These are phyloP conservation scores for Leptographium galeiforme DNA, from an alignment of 2,329 filamentous ascomycete species.

Conservation along the genomic window DNA sequence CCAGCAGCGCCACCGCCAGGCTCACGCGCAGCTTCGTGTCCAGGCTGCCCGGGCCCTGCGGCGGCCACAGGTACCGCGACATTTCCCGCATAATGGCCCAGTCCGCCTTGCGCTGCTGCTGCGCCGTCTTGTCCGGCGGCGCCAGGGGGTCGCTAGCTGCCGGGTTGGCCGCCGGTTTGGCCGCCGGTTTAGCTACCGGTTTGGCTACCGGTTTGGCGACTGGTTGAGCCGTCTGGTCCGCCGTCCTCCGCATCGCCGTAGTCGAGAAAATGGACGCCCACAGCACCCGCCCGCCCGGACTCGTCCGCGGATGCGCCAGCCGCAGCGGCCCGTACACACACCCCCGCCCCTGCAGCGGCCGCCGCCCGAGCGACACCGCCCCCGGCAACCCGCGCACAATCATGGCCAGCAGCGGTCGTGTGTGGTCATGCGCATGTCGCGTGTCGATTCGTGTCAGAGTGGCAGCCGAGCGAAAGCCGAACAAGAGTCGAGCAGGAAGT, in stretches of 20 bases:
- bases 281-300: not conserved
- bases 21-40: conserved; percentile 76
- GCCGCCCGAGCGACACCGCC: conserved; percentile 9
- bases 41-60: conserved; percentile 70
- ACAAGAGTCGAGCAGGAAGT: too few species aligned
- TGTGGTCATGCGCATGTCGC: not conserved
- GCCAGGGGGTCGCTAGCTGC: conserved; percentile 45
- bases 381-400: conserved; percentile 8
- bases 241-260: not conserved
- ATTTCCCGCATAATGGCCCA: conserved; percentile 99
- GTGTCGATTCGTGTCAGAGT: not conserved
- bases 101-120: conserved; percentile 90
- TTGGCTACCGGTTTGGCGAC: not conserved
- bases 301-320: not conserved
- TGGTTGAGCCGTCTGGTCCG: not conserved
- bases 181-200: not conserved
- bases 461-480: too few species aligned
- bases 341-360: too few species aligned
- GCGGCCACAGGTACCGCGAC: conserved; percentile 86
- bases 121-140: conserved; percentile 51
- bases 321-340: not conserved
- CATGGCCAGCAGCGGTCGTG: conserved; percentile 2
- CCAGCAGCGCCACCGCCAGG: conserved; percentile 66
- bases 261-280: not conserved
- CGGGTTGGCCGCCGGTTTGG: not conserved